Percentiles rank a stretch among this genome's conserved stretches.
These are phyloP conservation scores for Naganishia cerealis DNA, from an alignment of 1,284 basidiomycete species.

Conservation along the genomic window DNA sequence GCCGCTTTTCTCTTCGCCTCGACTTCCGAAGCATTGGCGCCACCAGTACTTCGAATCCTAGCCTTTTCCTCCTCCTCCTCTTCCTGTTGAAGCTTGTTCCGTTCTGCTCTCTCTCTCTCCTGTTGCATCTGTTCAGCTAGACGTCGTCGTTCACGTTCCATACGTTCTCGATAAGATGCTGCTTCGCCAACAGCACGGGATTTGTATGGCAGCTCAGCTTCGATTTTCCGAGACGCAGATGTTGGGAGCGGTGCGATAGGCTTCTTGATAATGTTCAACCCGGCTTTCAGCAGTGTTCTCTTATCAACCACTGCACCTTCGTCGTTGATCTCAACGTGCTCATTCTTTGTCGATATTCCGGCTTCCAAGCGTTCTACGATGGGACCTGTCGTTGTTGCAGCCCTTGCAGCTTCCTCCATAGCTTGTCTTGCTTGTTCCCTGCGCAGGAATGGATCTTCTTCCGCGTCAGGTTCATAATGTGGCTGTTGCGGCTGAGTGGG, in stretches of 20 bases:
- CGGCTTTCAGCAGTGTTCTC: slow-evolving; percentile 83
- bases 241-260: slow-evolving; percentile 40
- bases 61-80: slow-evolving; percentile 54
- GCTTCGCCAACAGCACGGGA: slow-evolving; percentile 73
- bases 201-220: slow-evolving; percentile 48
- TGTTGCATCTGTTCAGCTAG: slow-evolving; percentile 71
- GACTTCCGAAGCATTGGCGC: slow-evolving; percentile 47
- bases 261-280: slow-evolving; percentile 72
- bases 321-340: slow-evolving; percentile 93
- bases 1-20: slow-evolving; percentile 72
- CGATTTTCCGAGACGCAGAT: slow-evolving; percentile 31
- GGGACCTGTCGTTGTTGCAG: slow-evolving; percentile 24
- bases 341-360: slow-evolving; percentile 58
- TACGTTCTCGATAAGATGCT: slow-evolving; percentile 74
- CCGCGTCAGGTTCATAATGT: slow-evolving; percentile 47
- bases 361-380: slow-evolving; percentile 32
- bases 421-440: slow-evolving; percentile 28
- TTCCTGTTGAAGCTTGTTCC: slow-evolving; percentile 59
- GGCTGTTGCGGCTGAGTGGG: slow-evolving; percentile 19
- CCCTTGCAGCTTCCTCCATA: slow-evolving; percentile 29
- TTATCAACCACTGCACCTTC: slow-evolving; percentile 97
- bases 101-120: slow-evolving; percentile 64
- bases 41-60: slow-evolving; percentile 55
- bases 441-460: slow-evolving; percentile 64
- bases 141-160: slow-evolving; percentile 71